Conservation (phyloP, 2,329 filamentous ascomycete genomes). For the Macrophomina pseudophaseolina region DNA sequence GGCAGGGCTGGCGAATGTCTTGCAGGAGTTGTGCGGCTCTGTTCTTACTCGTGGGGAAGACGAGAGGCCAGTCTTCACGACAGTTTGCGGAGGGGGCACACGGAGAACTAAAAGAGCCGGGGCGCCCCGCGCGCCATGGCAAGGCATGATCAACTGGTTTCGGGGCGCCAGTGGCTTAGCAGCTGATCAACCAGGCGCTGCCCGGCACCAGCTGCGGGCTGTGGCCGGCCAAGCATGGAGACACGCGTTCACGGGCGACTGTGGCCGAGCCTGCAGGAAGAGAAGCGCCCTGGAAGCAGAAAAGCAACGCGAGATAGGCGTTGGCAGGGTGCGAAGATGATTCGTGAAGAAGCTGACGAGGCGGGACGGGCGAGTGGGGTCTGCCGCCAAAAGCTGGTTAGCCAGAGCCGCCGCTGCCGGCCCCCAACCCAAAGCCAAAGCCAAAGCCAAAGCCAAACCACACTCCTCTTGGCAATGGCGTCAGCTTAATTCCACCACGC, state of each 20-base stretch:
- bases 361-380: background rate
- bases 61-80: background rate
- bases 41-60: slow-evolving; percentile 5
- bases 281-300: background rate
- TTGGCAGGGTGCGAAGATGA: background rate
- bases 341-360: background rate
- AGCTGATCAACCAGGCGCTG: slow-evolving; percentile 7
- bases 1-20: slow-evolving; percentile 10
- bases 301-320: background rate
- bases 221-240: slow-evolving; percentile 6
- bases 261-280: background rate
- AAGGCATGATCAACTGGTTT: slow-evolving; percentile 12
- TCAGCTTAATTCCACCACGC: no score
- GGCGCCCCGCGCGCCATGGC: slow-evolving; percentile 6
- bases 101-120: slow-evolving; percentile 14
- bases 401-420: no score
- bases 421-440: no score
- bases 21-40: slow-evolving; percentile 10
- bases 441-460: no score
- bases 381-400: background rate
- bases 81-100: slow-evolving; percentile 17
- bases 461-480: no score
- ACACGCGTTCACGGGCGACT: background rate
- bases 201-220: slow-evolving; percentile 4
- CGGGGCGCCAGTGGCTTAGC: slow-evolving; percentile 19